These are phyloP conservation scores for Nevesoporus exiguus DNA, from an alignment of 768 basidiomycete genomes.

Conservation along the genomic window DNA sequence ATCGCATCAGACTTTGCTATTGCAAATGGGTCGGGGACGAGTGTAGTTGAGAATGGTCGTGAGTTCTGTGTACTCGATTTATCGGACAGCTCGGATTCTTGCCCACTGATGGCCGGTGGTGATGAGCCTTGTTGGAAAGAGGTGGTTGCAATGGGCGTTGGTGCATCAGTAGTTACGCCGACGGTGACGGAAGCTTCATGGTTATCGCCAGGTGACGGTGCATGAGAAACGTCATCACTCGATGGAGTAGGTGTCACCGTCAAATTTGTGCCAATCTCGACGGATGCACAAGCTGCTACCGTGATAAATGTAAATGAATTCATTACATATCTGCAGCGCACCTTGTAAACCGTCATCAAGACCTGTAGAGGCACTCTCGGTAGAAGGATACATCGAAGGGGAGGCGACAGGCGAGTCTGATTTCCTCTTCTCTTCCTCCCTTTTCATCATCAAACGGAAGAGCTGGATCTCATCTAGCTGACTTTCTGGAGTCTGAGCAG, in stretches of 20 bases:
- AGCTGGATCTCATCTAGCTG: conserved; percentile 79
- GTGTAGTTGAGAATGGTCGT: conserved; percentile 36
- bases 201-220: conserved; percentile 16
- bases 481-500: conserved; percentile 25
- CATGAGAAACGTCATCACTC: conserved; percentile 12
- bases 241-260: not conserved
- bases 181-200: conserved; percentile 1
- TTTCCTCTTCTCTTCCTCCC: conserved; percentile 56
- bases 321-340: conserved; percentile 6
- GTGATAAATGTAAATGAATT: conserved; percentile 12
- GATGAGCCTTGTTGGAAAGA: conserved; percentile 12
- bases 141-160: conserved; percentile 9
- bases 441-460: conserved; percentile 81
- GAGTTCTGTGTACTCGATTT: conserved; percentile 29
- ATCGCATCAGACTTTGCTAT: conserved; percentile 37
- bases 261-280: conserved; percentile 9
- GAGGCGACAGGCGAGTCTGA: conserved; percentile 18
- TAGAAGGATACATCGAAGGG: not conserved
- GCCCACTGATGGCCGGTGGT: not conserved
- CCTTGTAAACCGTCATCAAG: conserved; percentile 19
- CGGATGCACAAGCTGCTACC: conserved; percentile 6
- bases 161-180: conserved; percentile 1
- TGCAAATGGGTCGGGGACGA: conserved; percentile 19
- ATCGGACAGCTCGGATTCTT: conserved; percentile 21
- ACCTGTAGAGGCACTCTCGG: conserved; percentile 13